These are phyloP conservation scores for Calonectria pauciramosa DNA, from an alignment of 2,329 filamentous ascomycete genomes.

Conservation along the genomic window DNA sequence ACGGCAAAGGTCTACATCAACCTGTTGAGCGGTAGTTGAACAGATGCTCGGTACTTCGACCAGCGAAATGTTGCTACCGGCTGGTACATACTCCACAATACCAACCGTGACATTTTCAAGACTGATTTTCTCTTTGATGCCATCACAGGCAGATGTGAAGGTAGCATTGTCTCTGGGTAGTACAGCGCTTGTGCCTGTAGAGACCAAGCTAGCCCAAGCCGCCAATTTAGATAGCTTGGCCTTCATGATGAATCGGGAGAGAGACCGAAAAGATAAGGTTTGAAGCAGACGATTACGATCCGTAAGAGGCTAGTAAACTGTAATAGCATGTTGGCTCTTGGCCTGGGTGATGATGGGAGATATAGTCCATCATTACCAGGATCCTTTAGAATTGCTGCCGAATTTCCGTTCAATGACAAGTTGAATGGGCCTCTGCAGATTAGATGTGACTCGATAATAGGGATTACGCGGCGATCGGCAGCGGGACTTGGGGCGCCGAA, in stretches of 20 bases:
- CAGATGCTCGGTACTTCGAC: not conserved
- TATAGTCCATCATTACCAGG: not conserved
- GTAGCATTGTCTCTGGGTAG: not conserved
- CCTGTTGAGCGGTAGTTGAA: not conserved
- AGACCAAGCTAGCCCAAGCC: not conserved
- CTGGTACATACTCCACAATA: not conserved
- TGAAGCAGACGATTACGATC: not conserved
- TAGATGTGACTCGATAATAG: not conserved
- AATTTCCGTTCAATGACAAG: not conserved
- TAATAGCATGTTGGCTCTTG: not conserved
- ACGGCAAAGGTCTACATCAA: not conserved
- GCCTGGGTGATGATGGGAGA: not conserved
- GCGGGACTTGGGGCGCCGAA: not conserved
- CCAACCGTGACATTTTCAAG: conserved; percentile 5
- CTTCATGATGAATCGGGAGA: not conserved
- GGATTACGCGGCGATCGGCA: not conserved
- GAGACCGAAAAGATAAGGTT: not conserved
- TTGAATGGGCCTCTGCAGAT: not conserved
- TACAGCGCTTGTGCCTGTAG: not conserved
- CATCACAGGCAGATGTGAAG: not conserved
- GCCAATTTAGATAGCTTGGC: not conserved
- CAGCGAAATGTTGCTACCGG: not conserved
- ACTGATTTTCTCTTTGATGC: not conserved
- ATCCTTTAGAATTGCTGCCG: not conserved
- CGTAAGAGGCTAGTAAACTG: not conserved